These are phyloP conservation scores for Pseudopithomyces chartarum DNA, from an alignment of 2,329 filamentous ascomycete species.

Conservation along the genomic window DNA sequence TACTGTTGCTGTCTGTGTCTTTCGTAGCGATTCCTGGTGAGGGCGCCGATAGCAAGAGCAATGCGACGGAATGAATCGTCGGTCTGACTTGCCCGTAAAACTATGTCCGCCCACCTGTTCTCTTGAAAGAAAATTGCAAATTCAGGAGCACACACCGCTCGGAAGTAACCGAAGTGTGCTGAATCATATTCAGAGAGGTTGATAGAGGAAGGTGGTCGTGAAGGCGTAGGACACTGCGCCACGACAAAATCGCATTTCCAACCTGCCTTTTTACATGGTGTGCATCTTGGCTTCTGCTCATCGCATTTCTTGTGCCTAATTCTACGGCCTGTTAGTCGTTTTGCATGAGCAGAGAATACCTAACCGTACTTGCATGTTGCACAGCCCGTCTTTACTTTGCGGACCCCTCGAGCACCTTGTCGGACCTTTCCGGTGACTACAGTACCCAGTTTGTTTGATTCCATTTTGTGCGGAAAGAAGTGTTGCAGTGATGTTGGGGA, in stretches of 20 bases:
- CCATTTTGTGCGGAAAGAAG: background rate
- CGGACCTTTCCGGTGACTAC: conserved; percentile 9
- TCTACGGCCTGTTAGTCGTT: background rate
- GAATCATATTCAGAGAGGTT: background rate
- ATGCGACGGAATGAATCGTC: background rate
- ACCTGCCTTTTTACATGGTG: background rate
- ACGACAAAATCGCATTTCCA: background rate
- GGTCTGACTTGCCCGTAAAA: background rate
- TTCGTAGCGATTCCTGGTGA: conserved; percentile 3
- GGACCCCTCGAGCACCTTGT: conserved; percentile 10
- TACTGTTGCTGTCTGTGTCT: background rate
- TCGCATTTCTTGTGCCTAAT: conserved; percentile 9
- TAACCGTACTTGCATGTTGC: conserved; percentile 3
- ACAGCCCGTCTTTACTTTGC: conserved; percentile 1
- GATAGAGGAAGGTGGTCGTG: background rate
- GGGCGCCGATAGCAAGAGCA: conserved; percentile 2
- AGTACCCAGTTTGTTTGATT: background rate
- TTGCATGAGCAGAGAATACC: background rate
- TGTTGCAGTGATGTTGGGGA: background rate
- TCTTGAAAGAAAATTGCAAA: conserved; percentile 1
- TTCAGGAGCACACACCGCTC: conserved; percentile 2
- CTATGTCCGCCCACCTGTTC: background rate
- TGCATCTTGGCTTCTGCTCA: conserved; percentile 1
- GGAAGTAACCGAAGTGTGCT: conserved; percentile 3
- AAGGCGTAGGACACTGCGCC: background rate